Conservation (phyloP, 495 filamentous ascomycete genomes). For the Neurospora africana region DNA sequence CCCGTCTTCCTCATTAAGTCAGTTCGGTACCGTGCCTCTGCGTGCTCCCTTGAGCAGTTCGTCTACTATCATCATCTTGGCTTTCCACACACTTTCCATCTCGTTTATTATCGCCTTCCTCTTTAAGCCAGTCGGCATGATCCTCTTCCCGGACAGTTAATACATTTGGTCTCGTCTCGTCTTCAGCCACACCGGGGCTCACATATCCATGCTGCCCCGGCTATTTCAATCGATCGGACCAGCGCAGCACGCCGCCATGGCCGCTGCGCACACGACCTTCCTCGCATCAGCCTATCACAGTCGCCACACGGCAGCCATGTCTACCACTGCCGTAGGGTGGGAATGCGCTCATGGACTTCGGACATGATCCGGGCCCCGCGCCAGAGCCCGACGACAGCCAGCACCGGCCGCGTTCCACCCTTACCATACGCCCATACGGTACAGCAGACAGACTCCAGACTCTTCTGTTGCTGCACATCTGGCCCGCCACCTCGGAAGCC, state of each 20-base stretch:
- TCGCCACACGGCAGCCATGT: background rate
- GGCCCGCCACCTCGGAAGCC: background rate
- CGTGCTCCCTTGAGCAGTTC: too few relatives aligned
- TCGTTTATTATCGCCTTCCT: background rate
- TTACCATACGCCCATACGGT: background rate
- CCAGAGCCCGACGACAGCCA: background rate
- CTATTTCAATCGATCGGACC: constrained; percentile 4
- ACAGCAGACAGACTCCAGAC: background rate
- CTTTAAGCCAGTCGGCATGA: background rate
- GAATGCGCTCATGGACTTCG: background rate
- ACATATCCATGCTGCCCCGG: constrained; percentile 1
- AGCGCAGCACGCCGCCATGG: background rate
- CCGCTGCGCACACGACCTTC: background rate
- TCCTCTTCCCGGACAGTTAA: background rate
- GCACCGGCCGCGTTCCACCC: background rate
- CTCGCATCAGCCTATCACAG: background rate
- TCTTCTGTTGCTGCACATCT: background rate
- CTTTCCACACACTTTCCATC: background rate
- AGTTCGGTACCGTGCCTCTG: background rate
- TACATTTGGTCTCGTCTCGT: background rate
- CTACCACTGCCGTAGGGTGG: background rate
- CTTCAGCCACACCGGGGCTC: constrained; percentile 1
- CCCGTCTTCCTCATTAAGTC: background rate
- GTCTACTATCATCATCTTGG: background rate
- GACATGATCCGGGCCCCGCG: background rate